Base-by-base conservation (phyloP, 345 rosid genomes). In the Melaleuca quinquenervia region DNA sequence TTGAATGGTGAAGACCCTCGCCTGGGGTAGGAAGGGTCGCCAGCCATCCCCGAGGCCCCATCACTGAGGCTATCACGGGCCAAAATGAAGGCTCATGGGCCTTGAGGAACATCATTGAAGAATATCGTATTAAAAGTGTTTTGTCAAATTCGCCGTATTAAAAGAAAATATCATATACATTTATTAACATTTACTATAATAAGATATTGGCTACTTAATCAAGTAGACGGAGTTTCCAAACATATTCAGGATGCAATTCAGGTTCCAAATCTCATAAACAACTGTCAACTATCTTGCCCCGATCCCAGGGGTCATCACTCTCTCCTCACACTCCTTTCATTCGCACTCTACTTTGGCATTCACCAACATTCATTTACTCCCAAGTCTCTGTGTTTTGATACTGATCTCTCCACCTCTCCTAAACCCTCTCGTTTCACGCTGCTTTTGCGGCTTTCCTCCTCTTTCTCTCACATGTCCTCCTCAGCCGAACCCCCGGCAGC, bases 401-500 rank as follows among this genome's bases (percentile, higher is more conserved):
- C 22, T 7, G 56, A 7, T 53, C 56, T 53, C 56, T 53, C 56
- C 56, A 53, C 24, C 48, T 32, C 48, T 24, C 48, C 24, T 32
- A 21, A 13, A 16, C 78, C 45, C 83, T 49, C 29, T 15, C 83
- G 14, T 14, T 82, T 82, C 82, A 36, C 49, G 7, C 82, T 75
- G 6, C 26, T 45, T 2, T 16, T 14, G 49, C 32, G 11, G 2
- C 49, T 22, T 22, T 54, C 58, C 85, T 50, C 60, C 56, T 48
- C 41, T 84, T 12, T 55, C 52, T 24, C 21, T 56, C 53, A 32
- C 52, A 55, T 24, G 85, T n/a, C 55, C 53, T 11, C n/a, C 50
- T 70, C 84, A 8, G 90, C 91, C 22, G 87, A 85, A 54, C 92
- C 93, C 11, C 91, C 95, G n/a, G 87, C 92, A 45, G 78, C 92